phyloP scores from a whole-genome alignment of 1,284 basidiomycete species.

The Anthracocystis panici-leucophaei region DNA sequence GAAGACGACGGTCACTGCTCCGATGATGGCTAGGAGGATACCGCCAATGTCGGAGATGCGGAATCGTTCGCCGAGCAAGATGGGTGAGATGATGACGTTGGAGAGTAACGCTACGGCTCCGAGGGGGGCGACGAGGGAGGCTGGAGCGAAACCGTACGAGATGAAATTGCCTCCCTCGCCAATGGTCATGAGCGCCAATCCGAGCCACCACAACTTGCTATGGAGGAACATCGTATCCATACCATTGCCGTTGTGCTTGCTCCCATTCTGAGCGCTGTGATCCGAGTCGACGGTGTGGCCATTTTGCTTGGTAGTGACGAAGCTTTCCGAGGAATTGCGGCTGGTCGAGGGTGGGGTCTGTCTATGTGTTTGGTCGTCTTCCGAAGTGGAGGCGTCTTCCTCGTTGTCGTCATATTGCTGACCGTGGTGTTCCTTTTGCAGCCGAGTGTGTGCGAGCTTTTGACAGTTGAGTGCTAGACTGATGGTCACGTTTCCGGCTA shows the following conservation, averaged over 20 bases:
- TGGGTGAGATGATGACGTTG: conserved; percentile 92
- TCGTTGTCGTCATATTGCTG: conserved; percentile 45
- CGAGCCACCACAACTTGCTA: conserved; percentile 89
- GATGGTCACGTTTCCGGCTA: conserved; percentile 88
- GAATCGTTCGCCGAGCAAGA: conserved; percentile 75
- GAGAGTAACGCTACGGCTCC: conserved; percentile 87
- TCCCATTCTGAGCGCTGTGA: not conserved
- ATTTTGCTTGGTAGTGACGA: not conserved
- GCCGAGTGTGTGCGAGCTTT: conserved; percentile 86
- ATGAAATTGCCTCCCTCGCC: conserved; percentile 90
- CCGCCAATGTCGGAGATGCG: conserved; percentile 84
- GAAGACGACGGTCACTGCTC: conserved; percentile 78
- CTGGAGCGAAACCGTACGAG: conserved; percentile 86
- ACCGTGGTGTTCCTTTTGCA: conserved; percentile 70
- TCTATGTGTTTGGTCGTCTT: not conserved
- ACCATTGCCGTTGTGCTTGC: conserved; percentile 22
- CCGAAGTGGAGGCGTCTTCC: conserved; percentile 11
- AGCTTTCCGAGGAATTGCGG: not conserved
- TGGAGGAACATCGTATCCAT: conserved; percentile 58
- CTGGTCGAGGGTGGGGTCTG: not conserved
- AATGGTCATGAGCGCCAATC: conserved; percentile 87
- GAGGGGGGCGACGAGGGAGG: conserved; percentile 92
- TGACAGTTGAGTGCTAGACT: conserved; percentile 82
- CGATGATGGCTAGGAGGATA: conserved; percentile 63
- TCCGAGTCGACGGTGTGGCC: not conserved